Evolutionary conservation across 2,329 filamentous ascomycete species (phyloP).

Genomic region (Cercospora sp.): DNA sequence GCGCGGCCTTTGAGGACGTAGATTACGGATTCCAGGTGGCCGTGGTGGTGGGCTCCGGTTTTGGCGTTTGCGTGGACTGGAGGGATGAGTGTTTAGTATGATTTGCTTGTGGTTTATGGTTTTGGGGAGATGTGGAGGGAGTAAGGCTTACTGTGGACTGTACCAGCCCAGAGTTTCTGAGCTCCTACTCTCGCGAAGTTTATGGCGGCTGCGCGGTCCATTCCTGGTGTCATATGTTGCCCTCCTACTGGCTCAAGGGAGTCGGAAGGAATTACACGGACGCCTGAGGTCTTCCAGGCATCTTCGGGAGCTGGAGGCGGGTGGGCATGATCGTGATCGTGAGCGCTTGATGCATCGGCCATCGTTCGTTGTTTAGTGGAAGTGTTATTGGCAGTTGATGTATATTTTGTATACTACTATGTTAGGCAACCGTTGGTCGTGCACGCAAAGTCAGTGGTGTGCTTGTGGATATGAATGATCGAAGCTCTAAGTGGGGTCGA

Average conservation of each 20-base stretch:
- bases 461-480: background rate
- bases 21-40: slow-evolving; percentile 50
- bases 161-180: slow-evolving; percentile 50
- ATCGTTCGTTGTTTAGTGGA: background rate
- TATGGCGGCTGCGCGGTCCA: slow-evolving; percentile 49
- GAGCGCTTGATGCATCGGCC: slow-evolving; percentile 13
- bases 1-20: slow-evolving; percentile 50
- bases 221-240: slow-evolving; percentile 48
- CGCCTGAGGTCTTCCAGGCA: slow-evolving; percentile 46
- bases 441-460: background rate
- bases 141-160: slow-evolving; percentile 34
- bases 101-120: background rate
- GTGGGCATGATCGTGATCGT: slow-evolving; percentile 22
- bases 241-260: slow-evolving; percentile 39
- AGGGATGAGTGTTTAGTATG: background rate
- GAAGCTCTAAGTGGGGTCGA: slow-evolving; percentile 11
- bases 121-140: background rate
- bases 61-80: slow-evolving; percentile 49
- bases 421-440: background rate
- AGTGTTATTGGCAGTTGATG: no score
- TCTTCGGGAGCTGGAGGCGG: slow-evolving; percentile 31
- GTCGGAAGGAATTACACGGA: slow-evolving; percentile 47
- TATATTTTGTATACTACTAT: no score
- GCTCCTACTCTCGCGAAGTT: slow-evolving; percentile 49
- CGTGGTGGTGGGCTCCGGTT: slow-evolving; percentile 50